These are phyloP conservation scores for Cytospora schulzeri DNA, from an alignment of 2,329 filamentous ascomycete species.

Conservation along the genomic window DNA sequence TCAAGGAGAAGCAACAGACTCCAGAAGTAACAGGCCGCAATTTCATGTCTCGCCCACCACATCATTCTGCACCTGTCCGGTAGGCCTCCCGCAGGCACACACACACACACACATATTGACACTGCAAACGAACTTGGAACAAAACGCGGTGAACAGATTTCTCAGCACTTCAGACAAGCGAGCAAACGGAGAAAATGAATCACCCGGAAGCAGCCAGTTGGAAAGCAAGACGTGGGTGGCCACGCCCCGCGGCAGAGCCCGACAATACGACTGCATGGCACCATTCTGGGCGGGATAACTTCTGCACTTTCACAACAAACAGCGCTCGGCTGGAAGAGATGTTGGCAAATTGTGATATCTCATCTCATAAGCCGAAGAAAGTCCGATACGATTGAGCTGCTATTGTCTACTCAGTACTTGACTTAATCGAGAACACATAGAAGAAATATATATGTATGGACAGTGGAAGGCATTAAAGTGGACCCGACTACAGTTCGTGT, in stretches of 20 bases:
- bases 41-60: background rate
- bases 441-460: too few relatives aligned
- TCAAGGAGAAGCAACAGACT: background rate
- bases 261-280: background rate
- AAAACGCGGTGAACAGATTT: background rate
- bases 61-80: background rate
- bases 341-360: background rate
- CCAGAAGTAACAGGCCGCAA: background rate
- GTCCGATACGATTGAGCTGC: background rate
- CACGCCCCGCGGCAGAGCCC: background rate
- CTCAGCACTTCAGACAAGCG: too few relatives aligned
- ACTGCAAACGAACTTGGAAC: background rate
- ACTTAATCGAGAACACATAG: background rate
- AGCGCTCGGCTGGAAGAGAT: background rate
- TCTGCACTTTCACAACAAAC: background rate
- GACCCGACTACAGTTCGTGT: background rate
- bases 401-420: too few relatives aligned
- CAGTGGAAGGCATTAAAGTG: background rate
- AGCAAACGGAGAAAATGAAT: background rate
- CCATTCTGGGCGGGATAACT: background rate
- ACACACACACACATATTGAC: background rate
- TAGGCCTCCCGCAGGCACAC: background rate
- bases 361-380: background rate
- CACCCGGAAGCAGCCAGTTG: background rate
- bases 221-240: background rate